Percentiles rank a stretch among this genome's conserved stretches.
phyloP scores from a whole-genome alignment of 192 early-diverging fungal species.

The Coemansia pectinata region DNA sequence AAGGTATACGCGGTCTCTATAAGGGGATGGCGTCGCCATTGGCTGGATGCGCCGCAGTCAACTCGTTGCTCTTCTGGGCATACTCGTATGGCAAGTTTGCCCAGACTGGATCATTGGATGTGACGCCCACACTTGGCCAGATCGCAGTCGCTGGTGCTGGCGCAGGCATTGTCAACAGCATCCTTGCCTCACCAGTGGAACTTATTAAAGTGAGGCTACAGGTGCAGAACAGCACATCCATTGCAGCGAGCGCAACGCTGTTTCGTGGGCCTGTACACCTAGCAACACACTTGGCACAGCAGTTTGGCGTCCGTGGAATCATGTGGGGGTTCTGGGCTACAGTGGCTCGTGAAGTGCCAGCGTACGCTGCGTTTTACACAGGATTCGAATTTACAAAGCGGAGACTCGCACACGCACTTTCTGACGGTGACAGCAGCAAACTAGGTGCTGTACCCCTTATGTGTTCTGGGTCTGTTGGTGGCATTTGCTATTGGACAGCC shows the following conservation, averaged over 20 bases:
- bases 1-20: constrained; percentile 75
- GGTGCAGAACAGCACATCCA: constrained; percentile 67
- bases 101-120: constrained; percentile 52
- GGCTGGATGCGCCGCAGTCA: constrained; percentile 80
- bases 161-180: constrained; percentile 80
- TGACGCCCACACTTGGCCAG: constrained; percentile 63
- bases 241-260: constrained; percentile 6
- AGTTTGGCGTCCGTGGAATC: constrained; percentile 75
- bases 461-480: constrained; percentile 77
- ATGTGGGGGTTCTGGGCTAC: constrained; percentile 84
- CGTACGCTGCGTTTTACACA: constrained; percentile 82
- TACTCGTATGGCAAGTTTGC: constrained; percentile 67
- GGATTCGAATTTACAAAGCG: constrained; percentile 84
- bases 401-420: constrained; percentile 51
- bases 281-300: constrained; percentile 62
- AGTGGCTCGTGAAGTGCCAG: constrained; percentile 75
- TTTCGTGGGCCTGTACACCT: constrained; percentile 68
- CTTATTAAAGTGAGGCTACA: constrained; percentile 93
- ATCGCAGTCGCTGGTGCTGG: constrained; percentile 87
- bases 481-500: constrained; percentile 77
- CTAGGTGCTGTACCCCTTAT: constrained; percentile 62
- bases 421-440: constrained; percentile 50
- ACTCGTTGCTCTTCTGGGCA: constrained; percentile 82
- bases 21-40: constrained; percentile 88
- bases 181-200: constrained; percentile 91